Base-by-base conservation (phyloP, 202 grass and related monocot species). In the Elaeis oleifera region DNA sequence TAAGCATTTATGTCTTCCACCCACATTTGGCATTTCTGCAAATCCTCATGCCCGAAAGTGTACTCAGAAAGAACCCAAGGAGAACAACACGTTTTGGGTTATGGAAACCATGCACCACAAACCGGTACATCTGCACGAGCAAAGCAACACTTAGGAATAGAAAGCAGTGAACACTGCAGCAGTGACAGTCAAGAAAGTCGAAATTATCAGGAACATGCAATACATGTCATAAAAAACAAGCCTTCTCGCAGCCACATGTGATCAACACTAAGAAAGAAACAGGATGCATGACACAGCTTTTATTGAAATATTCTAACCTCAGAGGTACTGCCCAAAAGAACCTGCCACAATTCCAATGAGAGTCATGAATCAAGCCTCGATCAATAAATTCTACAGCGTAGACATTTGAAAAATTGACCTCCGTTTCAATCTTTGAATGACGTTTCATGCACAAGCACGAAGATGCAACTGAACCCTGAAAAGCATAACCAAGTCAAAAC, bases 361-460 rank as follows among this genome's bases (percentile, higher is more conserved):
- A 74, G 66, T 66, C 79, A 64, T 63, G 61, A 5, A 91, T 23
- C 68, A 54, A 72, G 55, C 92, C 87, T 67, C 78, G 72, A 24
- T 76, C 77, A 56, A 89, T 84, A 28, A 78, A 80, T 68, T 97
- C 81, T 71, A 91, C 64, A 16, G 84, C 87, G 72, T 97, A 97
- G 19, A 97, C 51, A 89, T 97, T 75, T 61, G 71, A 61, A 74
- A 89, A 97, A 17, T 73, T 76, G 51, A 90, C 83, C 54, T 74
- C 50, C 3, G 13, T 81, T 36, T 84, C 74, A 50, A 74, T 79
- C 53, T 78, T 87, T 64, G 74, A 66, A 44, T 67, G 80, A 9
- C 64, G 11, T 60, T 60, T 58, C 56, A 97, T 53, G 51, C 84
- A 84, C 64, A 86, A 75, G 68, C 69, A 89, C 79, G 81, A 81